Evolutionary conservation across 352 stramenopile species (phyloP), one percentile per base, ranked within the genome.

Genomic region (Pythium vanterpoolii): DNA sequence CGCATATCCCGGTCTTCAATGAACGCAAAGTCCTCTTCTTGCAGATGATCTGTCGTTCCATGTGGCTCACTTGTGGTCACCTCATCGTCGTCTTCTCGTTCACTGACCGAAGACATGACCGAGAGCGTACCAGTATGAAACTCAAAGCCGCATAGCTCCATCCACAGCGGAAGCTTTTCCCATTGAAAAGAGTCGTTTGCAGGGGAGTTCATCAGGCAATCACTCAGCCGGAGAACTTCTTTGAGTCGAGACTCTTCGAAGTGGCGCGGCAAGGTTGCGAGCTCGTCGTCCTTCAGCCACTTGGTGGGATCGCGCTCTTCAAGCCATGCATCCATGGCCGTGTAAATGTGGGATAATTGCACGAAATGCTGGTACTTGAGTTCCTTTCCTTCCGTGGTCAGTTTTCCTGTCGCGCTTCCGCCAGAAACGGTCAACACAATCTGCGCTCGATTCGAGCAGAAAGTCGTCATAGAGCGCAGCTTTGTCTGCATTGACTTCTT

Each of bases 291-390:
- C 42, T 85, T 87, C 0, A 92, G 68, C 81, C 84, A 91, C 19
- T 76, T 73, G 28, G 93, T 92, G 8, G 86, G 84, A 58, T 95
- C 77, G 3, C 69, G 67, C 57, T 92, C 84, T 59, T 94, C 86
- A 10, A 95, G 71, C 86, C 86, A 95, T 28, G 84, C 77, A 55
- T 94, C 84, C 86, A 95, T 94, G 11, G 83, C 86, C 28, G 83
- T 86, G 55, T 73, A 78, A 21, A 73, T 69, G 31, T 73, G 67
- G 0, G 71, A 72, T 8, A 78, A 45, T 45, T 75, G 60, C 5
- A 69, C 63, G 30, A 62, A 71, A 42, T 68, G 59, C 11, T 71
- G 71, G 38, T 72, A 70, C 45, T 48, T 65, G 8, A 59, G 57
- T 28, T 73, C 63, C 24, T 72, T 73, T 3, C 69, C 62, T 50